phyloP scores from a whole-genome alignment of 1,139 yeast genomes.

The Candida frijolesensis region DNA sequence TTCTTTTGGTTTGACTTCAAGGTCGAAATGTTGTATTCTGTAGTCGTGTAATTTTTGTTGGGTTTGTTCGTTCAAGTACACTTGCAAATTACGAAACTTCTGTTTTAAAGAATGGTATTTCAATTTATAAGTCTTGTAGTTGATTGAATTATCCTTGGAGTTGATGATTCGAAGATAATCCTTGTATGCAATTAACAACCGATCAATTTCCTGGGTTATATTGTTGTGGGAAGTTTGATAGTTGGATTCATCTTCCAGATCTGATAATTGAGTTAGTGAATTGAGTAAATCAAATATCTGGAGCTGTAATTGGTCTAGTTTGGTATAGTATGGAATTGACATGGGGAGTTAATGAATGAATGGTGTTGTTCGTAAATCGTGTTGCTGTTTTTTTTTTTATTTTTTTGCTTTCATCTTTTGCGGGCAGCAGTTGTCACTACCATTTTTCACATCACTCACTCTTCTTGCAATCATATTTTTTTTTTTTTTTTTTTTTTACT shows the following conservation, averaged over 20 bases:
- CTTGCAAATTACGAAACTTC: conserved; percentile 28
- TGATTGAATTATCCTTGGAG: conserved; percentile 11
- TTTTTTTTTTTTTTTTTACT: neutral
- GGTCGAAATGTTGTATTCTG: conserved; percentile 25
- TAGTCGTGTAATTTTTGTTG: conserved; percentile 31
- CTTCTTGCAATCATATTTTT: neutral
- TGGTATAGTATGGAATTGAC: conserved; percentile 9
- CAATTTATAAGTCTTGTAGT: conserved; percentile 22
- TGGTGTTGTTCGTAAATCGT: neutral
- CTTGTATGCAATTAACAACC: conserved; percentile 18
- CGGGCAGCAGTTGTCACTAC: neutral
- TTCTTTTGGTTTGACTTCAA: conserved; percentile 7
- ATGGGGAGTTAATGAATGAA: neutral
- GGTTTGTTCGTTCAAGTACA: conserved; percentile 26
- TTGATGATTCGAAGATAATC: conserved; percentile 25
- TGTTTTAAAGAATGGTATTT: conserved; percentile 25
- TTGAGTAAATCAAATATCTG: conserved; percentile 16
- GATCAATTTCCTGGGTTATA: conserved; percentile 8
- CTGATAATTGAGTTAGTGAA: conserved; percentile 8
- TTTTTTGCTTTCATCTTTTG: neutral
- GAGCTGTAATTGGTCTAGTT: conserved; percentile 20
- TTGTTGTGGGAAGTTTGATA: conserved; percentile 3
- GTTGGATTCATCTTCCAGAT: conserved; percentile 6
- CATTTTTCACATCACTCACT: neutral
- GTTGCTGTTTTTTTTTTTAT: neutral